Conservation (phyloP, 164 flowering plant species). For the Vitis amurensis region DNA sequence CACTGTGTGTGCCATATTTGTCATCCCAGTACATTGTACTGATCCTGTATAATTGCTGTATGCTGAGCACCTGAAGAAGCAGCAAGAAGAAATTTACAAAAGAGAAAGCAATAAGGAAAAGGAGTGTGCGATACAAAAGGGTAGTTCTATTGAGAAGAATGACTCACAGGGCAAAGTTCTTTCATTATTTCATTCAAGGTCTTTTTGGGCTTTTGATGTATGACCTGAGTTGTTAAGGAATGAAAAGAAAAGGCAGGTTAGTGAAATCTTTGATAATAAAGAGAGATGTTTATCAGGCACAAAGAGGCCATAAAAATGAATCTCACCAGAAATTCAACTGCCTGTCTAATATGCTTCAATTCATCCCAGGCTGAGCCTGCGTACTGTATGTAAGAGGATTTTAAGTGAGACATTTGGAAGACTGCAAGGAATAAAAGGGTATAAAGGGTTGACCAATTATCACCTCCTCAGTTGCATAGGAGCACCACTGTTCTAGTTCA, state of each 20-base stretch:
- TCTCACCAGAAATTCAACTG: constrained; percentile 92
- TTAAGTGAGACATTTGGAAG: background rate
- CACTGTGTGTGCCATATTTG: constrained; percentile 97
- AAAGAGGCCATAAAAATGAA: background rate
- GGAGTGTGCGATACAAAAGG: background rate
- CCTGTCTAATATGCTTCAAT: constrained; percentile 93
- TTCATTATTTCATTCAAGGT: constrained; percentile 84
- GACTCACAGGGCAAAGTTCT: constrained; percentile 86
- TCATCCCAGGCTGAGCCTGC: constrained; percentile 98
- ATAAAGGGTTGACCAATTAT: constrained; percentile 8
- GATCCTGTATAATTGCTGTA: constrained; percentile 90
- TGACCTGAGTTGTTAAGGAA: constrained; percentile 54
- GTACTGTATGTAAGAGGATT: constrained; percentile 44
- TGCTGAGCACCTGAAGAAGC: constrained; percentile 79
- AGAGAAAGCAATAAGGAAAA: background rate
- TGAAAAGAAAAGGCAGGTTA: background rate
- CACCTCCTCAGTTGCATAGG: constrained; percentile 84
- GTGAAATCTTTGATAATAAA: background rate
- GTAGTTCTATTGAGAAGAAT: constrained; percentile 2
- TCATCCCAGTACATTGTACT: constrained; percentile 99
- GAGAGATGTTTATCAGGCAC: too few relatives aligned
- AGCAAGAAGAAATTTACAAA: background rate
- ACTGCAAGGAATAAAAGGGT: constrained; percentile 2
- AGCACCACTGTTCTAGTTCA: constrained; percentile 94
- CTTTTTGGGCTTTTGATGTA: constrained; percentile 96